A percentile compares a stretch with the other conserved stretches of the same genome.
phyloP scores from a whole-genome alignment of 192 early-diverging fungal species.

The Rhizophagus sp. region DNA sequence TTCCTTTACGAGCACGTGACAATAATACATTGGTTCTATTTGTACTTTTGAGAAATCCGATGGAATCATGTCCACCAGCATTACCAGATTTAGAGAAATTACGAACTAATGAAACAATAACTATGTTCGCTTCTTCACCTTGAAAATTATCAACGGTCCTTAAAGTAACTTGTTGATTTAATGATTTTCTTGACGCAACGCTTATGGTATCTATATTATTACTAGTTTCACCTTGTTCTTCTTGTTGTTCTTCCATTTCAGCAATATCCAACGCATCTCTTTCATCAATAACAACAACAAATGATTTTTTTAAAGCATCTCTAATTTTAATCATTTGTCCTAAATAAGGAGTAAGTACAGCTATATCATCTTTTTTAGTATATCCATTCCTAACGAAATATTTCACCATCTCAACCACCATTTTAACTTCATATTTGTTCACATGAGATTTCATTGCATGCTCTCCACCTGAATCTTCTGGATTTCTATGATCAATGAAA shows the following conservation, averaged over 20 bases:
- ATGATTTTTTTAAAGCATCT: slow-evolving; percentile 32
- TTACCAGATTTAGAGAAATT: slow-evolving; percentile 15
- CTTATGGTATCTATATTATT: neutral
- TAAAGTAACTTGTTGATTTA: slow-evolving; percentile 33
- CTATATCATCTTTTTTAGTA: slow-evolving; percentile 44
- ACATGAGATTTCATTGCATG: slow-evolving; percentile 46
- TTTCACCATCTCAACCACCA: slow-evolving; percentile 47
- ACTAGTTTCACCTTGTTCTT: too few species aligned
- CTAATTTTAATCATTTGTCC: slow-evolving; percentile 53
- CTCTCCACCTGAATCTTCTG: slow-evolving; percentile 40
- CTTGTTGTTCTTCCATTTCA: slow-evolving; percentile 6
- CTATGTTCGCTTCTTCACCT: slow-evolving; percentile 45
- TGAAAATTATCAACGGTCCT: slow-evolving; percentile 51
- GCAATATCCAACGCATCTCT: slow-evolving; percentile 40
- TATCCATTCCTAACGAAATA: slow-evolving; percentile 58
- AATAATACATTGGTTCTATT: slow-evolving; percentile 61
- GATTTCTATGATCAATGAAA: slow-evolving; percentile 50
- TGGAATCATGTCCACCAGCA: slow-evolving; percentile 28
- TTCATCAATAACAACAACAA: slow-evolving; percentile 42
- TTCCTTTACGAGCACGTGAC: slow-evolving; percentile 59
- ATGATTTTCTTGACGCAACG: neutral
- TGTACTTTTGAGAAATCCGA: slow-evolving; percentile 55
- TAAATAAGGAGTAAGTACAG: slow-evolving; percentile 56
- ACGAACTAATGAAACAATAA: slow-evolving; percentile 47
- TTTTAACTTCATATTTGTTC: slow-evolving; percentile 51